These are phyloP conservation scores for Hyaloscypha hepaticicola DNA, from an alignment of 495 filamentous ascomycete species.

Conservation along the genomic window DNA sequence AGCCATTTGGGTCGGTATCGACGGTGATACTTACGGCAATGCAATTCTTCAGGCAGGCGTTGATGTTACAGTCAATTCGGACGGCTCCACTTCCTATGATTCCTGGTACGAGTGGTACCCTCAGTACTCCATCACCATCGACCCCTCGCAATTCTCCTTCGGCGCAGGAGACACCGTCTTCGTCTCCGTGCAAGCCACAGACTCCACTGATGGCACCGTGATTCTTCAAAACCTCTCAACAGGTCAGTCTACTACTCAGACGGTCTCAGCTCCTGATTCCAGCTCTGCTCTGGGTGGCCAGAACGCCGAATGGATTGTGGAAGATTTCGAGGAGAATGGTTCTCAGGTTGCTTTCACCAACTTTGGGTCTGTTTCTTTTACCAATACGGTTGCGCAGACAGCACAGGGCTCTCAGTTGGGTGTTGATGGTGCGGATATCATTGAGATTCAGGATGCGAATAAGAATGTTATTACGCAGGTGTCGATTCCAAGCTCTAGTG, in stretches of 20 bases:
- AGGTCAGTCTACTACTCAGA: constrained; percentile 51
- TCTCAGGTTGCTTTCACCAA: constrained; percentile 34
- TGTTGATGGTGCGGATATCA: neutral
- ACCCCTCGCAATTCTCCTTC: constrained; percentile 42
- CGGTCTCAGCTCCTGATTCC: constrained; percentile 36
- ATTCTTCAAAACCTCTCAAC: constrained; percentile 55
- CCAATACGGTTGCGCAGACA: constrained; percentile 22
- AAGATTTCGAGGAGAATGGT: constrained; percentile 34
- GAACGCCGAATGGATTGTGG: constrained; percentile 42
- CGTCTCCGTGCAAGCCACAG: constrained; percentile 48
- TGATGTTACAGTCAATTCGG: constrained; percentile 48
- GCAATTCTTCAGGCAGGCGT: constrained; percentile 62
- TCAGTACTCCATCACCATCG: constrained; percentile 55
- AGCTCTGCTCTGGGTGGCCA: constrained; percentile 15
- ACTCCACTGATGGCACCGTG: constrained; percentile 49
- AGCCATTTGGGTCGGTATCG: constrained; percentile 62
- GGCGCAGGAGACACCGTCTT: constrained; percentile 55
- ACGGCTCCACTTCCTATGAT: constrained; percentile 46
- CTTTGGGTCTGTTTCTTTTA: constrained; percentile 39
- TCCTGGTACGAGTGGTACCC: constrained; percentile 70
- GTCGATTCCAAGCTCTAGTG: neutral
- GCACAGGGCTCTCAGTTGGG: neutral
- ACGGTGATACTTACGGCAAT: constrained; percentile 54
- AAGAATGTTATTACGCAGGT: neutral
- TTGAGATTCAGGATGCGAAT: neutral